Base-by-base conservation (phyloP, 345 rosid species). In the Eutrema yunnanense region DNA sequence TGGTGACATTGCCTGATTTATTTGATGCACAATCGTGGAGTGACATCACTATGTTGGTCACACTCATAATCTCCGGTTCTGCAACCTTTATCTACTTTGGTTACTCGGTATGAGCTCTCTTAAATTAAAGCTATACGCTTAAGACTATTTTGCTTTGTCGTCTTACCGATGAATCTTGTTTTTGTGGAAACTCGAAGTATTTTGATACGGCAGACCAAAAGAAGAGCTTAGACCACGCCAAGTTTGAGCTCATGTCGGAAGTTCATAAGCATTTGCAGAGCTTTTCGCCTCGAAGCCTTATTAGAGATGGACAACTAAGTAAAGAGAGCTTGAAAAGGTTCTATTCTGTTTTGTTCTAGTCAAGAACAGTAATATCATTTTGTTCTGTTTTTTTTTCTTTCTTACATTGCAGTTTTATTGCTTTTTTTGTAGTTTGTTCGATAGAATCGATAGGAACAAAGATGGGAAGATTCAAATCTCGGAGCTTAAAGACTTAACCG, bases 271-370 rank as follows among this genome's bases (percentile, higher is more conserved):
- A 78, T 72, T 66, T 78, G 27, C 78, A 72, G 9, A 59, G 73
- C 46, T 72, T 72, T 52, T 78, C 81, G 2, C 81, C 77, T 60
- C 59, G 13, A 52, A 78, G 46, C 16, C 73, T 78, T 38, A 67
- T 78, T 16, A 67, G 77, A 78, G 81, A 72, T 1, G 81, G 81
- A 59, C 60, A 78, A 19, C 77, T 77, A 63, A 71, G 72, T 51
- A 71, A 77, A 77, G 80, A 77, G 40, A 77, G 76, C 72, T 77
- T 77, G 68, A 77, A 77, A 65, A 49, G 80, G 80, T 76, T 66
- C 12, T 6, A 16, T 55, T 56, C n/a, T 69, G n/a, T 43, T 13
- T n/a, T 51, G 36, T 6, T 47, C 41, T 63, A 42, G 6, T 58
- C 73, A 56, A 12, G 8, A 47, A 69, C 37, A 13, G 22, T 19